A percentile compares a stretch with the other conserved stretches of the same genome.
These are phyloP conservation scores for Collariella sp. DNA, from an alignment of 495 filamentous ascomycete species.

Conservation along the genomic window DNA sequence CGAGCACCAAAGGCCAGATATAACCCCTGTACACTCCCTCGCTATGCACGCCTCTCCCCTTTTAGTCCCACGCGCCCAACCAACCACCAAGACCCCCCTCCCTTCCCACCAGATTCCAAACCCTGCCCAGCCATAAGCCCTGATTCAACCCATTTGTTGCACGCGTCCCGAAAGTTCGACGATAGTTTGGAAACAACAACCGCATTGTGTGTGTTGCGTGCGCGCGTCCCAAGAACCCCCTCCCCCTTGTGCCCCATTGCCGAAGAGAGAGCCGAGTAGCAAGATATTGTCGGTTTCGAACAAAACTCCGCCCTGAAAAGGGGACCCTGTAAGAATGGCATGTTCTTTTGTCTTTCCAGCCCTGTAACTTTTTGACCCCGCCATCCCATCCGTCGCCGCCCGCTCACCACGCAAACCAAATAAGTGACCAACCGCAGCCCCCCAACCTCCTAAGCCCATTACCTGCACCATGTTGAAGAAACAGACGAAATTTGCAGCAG, in stretches of 20 bases:
- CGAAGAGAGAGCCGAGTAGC: conserved; percentile 27
- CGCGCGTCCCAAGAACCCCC: neutral
- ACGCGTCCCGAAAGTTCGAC: conserved; percentile 1
- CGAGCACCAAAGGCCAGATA: conserved; percentile 47
- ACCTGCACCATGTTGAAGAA: conserved; percentile 26
- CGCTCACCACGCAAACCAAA: conserved; percentile 12
- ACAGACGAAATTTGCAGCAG: conserved; percentile 30
- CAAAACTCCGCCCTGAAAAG: conserved; percentile 27
- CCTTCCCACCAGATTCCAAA: conserved; percentile 19
- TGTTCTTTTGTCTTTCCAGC: conserved; percentile 39
- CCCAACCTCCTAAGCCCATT: conserved; percentile 28
- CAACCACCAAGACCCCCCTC: no score
- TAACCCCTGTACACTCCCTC: conserved; percentile 53
- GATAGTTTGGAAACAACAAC: conserved; percentile 14
- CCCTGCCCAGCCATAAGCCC: conserved; percentile 14
- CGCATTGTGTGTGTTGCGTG: neutral
- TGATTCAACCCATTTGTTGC: conserved; percentile 5
- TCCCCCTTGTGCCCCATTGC: conserved; percentile 6
- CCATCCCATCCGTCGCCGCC: conserved; percentile 17
- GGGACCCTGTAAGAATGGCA: conserved; percentile 27
- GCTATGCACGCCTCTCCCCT: conserved; percentile 45
- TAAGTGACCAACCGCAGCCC: conserved; percentile 18
- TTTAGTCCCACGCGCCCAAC: conserved; percentile 29
- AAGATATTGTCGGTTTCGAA: conserved; percentile 31
- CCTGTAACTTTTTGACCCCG: conserved; percentile 27